A percentile compares a stretch with the other conserved stretches of the same genome.
Conservation (phyloP, 2,329 filamentous ascomycete species). For the Colletotrichum navitas region DNA sequence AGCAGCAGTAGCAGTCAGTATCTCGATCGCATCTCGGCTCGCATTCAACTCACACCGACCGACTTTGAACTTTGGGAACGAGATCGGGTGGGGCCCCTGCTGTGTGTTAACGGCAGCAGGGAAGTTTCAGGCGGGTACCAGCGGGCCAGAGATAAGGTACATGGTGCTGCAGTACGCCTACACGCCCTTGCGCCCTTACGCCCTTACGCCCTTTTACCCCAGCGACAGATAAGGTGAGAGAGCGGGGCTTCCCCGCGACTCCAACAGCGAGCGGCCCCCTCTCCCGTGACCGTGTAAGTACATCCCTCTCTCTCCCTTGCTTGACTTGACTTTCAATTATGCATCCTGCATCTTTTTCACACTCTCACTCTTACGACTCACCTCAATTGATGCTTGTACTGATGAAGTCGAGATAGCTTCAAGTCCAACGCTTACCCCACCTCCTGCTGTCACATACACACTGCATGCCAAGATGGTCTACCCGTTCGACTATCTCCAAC, state of each 20-base stretch:
- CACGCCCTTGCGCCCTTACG: constrained; percentile 17
- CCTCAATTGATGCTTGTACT: not conserved
- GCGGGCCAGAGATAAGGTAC: constrained; percentile 37
- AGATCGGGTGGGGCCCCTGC: constrained; percentile 7
- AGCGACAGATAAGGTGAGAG: constrained; percentile 34
- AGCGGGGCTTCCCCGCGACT: constrained; percentile 41
- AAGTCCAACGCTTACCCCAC: not conserved
- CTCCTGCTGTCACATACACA: not conserved
- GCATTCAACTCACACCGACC: not conserved
- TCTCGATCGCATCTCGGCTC: constrained; percentile 11
- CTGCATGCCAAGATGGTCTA: constrained; percentile 39
- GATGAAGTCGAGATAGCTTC: not conserved
- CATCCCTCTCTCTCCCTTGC: not conserved
- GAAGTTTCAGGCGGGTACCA: constrained; percentile 42
- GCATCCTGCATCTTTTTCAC: constrained; percentile 1
- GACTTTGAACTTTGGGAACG: not conserved
- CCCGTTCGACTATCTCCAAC: constrained; percentile 74
- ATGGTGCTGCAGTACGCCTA: not conserved
- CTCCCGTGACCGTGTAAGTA: constrained; percentile 38
- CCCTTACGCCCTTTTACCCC: constrained; percentile 35
- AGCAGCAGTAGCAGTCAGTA: not conserved
- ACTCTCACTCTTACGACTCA: not conserved
- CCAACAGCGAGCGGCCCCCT: not conserved
- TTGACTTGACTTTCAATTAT: constrained; percentile 10
- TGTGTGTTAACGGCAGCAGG: constrained; percentile 18